Base-by-base conservation (phyloP, 129 eudicot species). In the Tanacetum coccineum region DNA sequence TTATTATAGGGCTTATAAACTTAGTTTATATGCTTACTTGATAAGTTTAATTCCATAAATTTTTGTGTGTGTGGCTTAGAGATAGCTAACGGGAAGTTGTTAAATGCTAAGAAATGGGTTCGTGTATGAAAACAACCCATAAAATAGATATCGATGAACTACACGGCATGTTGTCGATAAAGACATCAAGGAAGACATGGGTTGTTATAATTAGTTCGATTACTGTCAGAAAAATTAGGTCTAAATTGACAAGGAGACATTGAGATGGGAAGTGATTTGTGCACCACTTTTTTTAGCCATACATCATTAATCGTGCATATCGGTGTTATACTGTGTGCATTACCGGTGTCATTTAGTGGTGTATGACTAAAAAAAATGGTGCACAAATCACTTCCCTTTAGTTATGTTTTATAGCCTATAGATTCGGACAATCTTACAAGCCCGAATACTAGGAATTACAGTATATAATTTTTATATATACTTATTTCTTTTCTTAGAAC, bases 61-160 rank as follows among this genome's bases (percentile, higher is more conserved):
- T 22, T 22, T 22, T 22, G 1, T 36, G 42, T 1, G 42, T 32
- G 36, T 9, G 67, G 50, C 21, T 47, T 67, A 40, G 44, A 45
- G 65, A 20, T 18, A 54, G 21, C 19, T 19, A 64, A 68, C 26
- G 66, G 58, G 7, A 60, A 61, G 70, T 6, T 48, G 79, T 60
- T 59, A 42, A 76, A 68, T 9, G 80, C 75, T 68, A 76, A 68
- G 66, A 76, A 76, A 68, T 68, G 80, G 61, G 74, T 68, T 68
- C 70, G 80, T 40, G 51, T 68, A 68, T 68, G 14, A 74, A 75
- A 68, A 49, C 74, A 69, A 67, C 70, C 60, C 79, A 75, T 59
- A 68, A 75, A 67, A 68, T 32, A 68, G 62, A 55, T 70, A 19
- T 67, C 60, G 80, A 52, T 15, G 74, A 60, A 75, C 19, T 39